Conservation (phyloP, 1,139 yeast species). For the Meyerozyma athensensis region DNA sequence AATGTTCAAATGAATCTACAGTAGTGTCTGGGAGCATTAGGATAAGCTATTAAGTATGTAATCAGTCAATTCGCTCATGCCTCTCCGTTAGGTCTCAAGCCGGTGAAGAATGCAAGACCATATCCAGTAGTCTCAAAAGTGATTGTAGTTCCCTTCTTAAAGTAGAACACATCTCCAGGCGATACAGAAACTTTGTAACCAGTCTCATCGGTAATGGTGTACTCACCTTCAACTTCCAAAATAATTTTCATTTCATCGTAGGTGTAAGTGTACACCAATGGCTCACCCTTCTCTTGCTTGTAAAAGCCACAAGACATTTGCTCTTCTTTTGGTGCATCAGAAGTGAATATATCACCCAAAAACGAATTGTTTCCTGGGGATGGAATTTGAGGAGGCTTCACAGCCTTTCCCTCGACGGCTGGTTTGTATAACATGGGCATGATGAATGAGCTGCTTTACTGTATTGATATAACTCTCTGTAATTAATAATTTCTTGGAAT, state of each 20-base stretch:
- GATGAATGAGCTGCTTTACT: constrained; percentile 14
- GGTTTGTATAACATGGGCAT: constrained; percentile 61
- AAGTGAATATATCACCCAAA: constrained; percentile 58
- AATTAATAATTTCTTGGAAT: background rate
- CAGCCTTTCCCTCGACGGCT: constrained; percentile 47
- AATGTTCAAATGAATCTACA: too few species aligned
- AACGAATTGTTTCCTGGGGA: constrained; percentile 60
- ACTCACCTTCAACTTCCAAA: constrained; percentile 61
- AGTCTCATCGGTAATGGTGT: constrained; percentile 56
- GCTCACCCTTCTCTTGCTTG: constrained; percentile 62
- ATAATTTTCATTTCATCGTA: constrained; percentile 72
- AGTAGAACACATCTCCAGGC: constrained; percentile 67
- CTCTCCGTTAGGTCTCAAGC: constrained; percentile 48
- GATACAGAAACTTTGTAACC: constrained; percentile 52
- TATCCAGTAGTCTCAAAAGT: constrained; percentile 57
- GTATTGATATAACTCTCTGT: background rate
- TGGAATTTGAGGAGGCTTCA: constrained; percentile 54
- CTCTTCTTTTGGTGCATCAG: constrained; percentile 54
- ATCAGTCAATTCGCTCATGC: constrained; percentile 10
- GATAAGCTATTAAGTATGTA: background rate
- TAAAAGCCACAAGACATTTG: constrained; percentile 64
- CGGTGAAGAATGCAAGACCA: constrained; percentile 65
- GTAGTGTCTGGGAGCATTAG: too few species aligned
- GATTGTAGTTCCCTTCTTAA: constrained; percentile 61
- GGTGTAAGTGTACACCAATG: constrained; percentile 57